Percentiles rank a stretch among this genome's conserved stretches.
Conservation (phyloP, 495 filamentous ascomycete genomes). For the Xylaria scruposa region DNA sequence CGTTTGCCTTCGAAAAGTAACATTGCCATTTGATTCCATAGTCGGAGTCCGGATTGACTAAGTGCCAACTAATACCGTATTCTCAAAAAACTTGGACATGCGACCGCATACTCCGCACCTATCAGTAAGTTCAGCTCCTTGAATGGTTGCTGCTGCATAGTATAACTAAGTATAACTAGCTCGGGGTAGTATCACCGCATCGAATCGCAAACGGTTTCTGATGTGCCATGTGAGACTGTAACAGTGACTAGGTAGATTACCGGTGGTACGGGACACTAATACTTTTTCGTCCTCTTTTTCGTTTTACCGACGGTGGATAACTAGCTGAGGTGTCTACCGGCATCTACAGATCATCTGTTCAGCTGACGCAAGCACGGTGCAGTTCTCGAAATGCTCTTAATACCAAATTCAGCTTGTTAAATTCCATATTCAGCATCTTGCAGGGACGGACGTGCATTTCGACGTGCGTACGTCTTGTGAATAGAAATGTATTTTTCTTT, state of each 20-base stretch:
- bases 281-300: constrained; percentile 3
- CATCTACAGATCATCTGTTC: constrained; percentile 2
- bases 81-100: not conserved
- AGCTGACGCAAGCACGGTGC: constrained; percentile 12
- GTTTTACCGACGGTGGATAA: not conserved
- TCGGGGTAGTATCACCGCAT: not conserved
- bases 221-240: not conserved
- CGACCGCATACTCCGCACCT: not conserved
- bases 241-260: constrained; percentile 5
- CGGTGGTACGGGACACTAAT: constrained; percentile 12
- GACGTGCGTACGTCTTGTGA: not conserved
- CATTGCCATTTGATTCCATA: not conserved
- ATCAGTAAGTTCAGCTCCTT: not conserved
- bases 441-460: not conserved
- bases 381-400: not conserved
- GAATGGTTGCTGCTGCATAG: not conserved
- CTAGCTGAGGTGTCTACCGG: constrained; percentile 1
- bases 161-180: too few species aligned
- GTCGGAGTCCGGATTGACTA: constrained; percentile 9
- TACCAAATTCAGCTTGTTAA: constrained; percentile 7
- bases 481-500: not conserved
- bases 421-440: constrained; percentile 7
- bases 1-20: not conserved
- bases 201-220: not conserved
- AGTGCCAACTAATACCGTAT: not conserved